Conservation (phyloP, 2,329 filamentous ascomycete genomes). For the Xylariomycetidae sp. region DNA sequence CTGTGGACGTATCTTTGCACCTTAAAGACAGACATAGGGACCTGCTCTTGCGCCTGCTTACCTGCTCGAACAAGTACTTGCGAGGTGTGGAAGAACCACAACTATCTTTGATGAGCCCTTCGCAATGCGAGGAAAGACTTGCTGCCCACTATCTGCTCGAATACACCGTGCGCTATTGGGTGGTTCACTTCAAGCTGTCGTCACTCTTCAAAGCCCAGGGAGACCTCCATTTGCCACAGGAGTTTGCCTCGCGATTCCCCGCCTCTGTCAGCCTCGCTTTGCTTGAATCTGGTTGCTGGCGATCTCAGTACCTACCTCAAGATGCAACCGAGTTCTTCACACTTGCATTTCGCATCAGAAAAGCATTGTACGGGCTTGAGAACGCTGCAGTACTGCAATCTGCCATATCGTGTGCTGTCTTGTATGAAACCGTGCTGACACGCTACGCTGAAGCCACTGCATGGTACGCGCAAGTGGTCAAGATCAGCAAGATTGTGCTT, state of each 20-base stretch:
- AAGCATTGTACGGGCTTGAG: slow-evolving; percentile 8
- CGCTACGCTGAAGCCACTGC: slow-evolving; percentile 4
- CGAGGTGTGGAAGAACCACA: slow-evolving; percentile 10
- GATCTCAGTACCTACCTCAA: slow-evolving; percentile 6
- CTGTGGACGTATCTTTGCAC: slow-evolving; percentile 7
- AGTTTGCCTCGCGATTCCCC: slow-evolving; percentile 9
- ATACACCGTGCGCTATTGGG: slow-evolving; percentile 12
- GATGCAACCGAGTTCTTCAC: slow-evolving; percentile 8
- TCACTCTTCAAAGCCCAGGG: slow-evolving; percentile 10
- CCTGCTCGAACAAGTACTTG: slow-evolving; percentile 4
- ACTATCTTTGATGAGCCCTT: slow-evolving; percentile 3
- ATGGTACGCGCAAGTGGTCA: slow-evolving; percentile 9
- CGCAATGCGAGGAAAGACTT: slow-evolving; percentile 7
- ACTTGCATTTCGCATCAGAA: slow-evolving; percentile 9
- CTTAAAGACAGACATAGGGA: slow-evolving; percentile 12
- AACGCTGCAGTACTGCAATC: slow-evolving; percentile 8
- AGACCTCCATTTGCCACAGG: slow-evolving; percentile 7
- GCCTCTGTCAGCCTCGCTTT: slow-evolving; percentile 9
- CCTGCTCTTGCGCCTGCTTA: slow-evolving; percentile 7
- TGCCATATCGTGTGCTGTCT: slow-evolving; percentile 8
- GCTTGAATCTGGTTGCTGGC: slow-evolving; percentile 9
- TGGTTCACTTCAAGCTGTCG: slow-evolving; percentile 11
- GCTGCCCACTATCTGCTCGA: slow-evolving; percentile 8
- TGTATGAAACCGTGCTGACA: slow-evolving; percentile 8
- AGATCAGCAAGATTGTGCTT: slow-evolving; percentile 9